Conservation (phyloP, 2,329 filamentous ascomycete genomes). For the Venturia effusa region DNA sequence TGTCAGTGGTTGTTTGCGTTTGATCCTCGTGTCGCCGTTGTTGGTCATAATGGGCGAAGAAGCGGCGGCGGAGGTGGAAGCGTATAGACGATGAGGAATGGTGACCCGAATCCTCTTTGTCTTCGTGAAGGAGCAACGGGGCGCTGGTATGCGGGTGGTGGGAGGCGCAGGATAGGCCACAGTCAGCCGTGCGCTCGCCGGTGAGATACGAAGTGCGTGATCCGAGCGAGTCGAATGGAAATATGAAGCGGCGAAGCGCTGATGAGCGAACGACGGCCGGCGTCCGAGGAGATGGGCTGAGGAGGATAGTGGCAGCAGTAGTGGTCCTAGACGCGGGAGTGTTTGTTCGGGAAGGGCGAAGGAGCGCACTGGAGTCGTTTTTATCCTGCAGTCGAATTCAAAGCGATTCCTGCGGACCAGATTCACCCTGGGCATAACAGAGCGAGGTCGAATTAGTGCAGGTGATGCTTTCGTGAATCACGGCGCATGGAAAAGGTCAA, state of each 20-base stretch:
- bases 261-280: not conserved
- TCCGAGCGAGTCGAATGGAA: not conserved
- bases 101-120: not conserved
- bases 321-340: not conserved
- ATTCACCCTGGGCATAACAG: not conserved
- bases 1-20: slow-evolving; percentile 45
- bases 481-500: not conserved
- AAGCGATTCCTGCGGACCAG: not conserved
- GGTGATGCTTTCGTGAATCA: not conserved
- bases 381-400: not conserved
- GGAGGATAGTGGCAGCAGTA: not conserved
- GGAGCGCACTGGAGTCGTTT: not conserved
- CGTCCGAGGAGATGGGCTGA: not conserved
- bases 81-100: not conserved
- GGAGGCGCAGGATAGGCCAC: not conserved
- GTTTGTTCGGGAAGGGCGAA: not conserved
- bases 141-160: not conserved
- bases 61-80: slow-evolving; percentile 2
- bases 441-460: not conserved
- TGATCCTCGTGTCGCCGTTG: slow-evolving; percentile 37
- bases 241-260: not conserved
- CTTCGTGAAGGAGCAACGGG: not conserved
- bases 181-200: not conserved
- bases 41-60: not conserved
- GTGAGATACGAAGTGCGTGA: not conserved